These are phyloP conservation scores for Alternaria novae-zelandiae DNA, from an alignment of 2,329 filamentous ascomycete genomes.

Conservation along the genomic window DNA sequence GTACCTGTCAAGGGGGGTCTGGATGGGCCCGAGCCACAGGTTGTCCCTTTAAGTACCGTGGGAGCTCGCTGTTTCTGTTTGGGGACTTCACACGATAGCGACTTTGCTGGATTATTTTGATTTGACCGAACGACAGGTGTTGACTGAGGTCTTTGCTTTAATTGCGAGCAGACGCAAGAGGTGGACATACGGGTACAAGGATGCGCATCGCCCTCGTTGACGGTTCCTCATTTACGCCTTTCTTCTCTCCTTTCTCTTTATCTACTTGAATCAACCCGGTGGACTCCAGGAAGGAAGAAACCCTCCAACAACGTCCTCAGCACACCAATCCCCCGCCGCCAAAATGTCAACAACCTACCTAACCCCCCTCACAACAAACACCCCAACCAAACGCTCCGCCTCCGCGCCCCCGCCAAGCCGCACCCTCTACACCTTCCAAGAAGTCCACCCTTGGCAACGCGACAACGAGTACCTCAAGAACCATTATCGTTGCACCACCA, in stretches of 20 bases:
- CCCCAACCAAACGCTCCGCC: not conserved
- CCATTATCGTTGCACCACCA: conserved; percentile 1
- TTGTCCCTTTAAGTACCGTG: not conserved
- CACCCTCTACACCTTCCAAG: conserved; percentile 19
- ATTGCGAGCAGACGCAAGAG: not conserved
- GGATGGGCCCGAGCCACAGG: not conserved
- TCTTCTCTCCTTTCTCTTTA: not conserved
- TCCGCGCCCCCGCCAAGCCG: conserved; percentile 7
- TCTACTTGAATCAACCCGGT: not conserved
- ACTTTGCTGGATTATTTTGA: not conserved
- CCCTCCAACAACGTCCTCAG: not conserved
- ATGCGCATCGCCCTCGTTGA: not conserved
- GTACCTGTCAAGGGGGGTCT: not conserved
- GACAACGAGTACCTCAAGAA: conserved; percentile 8
- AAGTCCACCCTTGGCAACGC: conserved; percentile 11
- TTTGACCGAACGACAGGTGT: not conserved
- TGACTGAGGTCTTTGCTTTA: not conserved
- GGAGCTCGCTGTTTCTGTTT: not conserved
- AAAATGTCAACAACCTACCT: not conserved
- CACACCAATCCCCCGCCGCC: not conserved
- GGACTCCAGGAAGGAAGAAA: not conserved
- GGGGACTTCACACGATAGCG: not conserved
- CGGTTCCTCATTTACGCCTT: not conserved
- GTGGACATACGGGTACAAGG: not conserved
- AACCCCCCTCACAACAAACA: conserved; percentile 1